Evolutionary conservation across 2,329 filamentous ascomycete genomes (phyloP).

Genomic region (Fusarium camptoceras): DNA sequence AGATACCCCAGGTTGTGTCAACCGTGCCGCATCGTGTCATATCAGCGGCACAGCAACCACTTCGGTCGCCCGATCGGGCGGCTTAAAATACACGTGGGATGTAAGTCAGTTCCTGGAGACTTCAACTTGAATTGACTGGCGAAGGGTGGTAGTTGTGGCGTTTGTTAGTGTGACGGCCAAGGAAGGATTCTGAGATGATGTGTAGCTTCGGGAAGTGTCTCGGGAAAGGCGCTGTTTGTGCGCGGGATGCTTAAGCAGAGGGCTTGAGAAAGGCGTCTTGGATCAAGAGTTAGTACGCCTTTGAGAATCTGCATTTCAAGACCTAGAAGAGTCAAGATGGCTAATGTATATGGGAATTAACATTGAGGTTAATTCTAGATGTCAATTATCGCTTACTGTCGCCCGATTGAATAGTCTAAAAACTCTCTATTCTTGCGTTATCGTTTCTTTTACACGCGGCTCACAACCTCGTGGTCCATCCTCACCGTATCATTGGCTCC

Average conservation of each 20-base stretch:
- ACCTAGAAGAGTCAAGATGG: neutral
- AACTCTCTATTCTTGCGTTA: neutral
- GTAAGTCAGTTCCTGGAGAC: slow-evolving; percentile 2
- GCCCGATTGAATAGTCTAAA: neutral
- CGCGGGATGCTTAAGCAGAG: neutral
- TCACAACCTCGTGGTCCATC: slow-evolving; percentile 40
- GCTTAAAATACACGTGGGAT: slow-evolving; percentile 35
- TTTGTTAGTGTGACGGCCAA: slow-evolving; percentile 12
- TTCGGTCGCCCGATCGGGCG: slow-evolving; percentile 43
- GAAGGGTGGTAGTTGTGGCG: slow-evolving; percentile 5
- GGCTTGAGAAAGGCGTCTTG: no score
- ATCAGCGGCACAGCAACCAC: slow-evolving; percentile 2
- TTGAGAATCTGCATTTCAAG: rapidly evolving
- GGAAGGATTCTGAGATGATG: neutral
- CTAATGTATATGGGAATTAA: neutral
- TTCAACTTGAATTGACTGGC: neutral
- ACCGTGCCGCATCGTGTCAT: slow-evolving; percentile 1
- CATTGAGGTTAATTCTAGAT: no score
- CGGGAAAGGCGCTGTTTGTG: no score
- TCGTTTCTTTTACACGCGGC: slow-evolving; percentile 12
- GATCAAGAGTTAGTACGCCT: neutral
- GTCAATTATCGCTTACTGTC: neutral
- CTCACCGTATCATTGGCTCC: slow-evolving; percentile 35
- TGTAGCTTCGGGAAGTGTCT: neutral
- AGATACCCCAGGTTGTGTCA: neutral